These are phyloP conservation scores for Cornus controversa DNA, from an alignment of 148 eudicot species.

Conservation along the genomic window DNA sequence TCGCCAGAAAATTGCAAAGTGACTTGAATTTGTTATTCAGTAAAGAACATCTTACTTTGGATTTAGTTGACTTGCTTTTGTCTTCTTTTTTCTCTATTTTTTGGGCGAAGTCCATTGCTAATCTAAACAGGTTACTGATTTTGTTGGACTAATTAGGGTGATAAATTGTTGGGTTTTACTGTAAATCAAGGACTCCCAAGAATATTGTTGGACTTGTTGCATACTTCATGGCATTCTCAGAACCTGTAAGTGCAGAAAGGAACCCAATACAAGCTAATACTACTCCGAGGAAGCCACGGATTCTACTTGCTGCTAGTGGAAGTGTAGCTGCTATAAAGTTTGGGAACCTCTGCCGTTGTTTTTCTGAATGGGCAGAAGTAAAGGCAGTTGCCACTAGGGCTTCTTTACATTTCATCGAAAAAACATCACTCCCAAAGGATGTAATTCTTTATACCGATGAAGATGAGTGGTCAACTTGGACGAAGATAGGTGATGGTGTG, in stretches of 20 bases:
- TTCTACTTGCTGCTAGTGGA: conserved; percentile 96
- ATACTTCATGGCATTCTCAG: conserved; percentile 39
- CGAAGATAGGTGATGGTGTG: conserved; percentile 75
- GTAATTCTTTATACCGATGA: conserved; percentile 81
- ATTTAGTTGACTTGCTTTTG: no score
- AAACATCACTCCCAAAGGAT: conserved; percentile 60
- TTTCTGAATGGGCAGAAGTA: conserved; percentile 97
- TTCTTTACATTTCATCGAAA: conserved; percentile 76
- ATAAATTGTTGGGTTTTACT: neutral
- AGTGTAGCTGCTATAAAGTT: conserved; percentile 96
- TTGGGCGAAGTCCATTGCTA: neutral
- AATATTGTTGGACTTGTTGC: neutral
- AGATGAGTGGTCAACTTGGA: conserved; percentile 90
- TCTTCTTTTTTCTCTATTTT: neutral
- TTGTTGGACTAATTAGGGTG: no score
- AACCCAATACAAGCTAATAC: conserved; percentile 34
- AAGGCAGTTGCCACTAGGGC: conserved; percentile 79
- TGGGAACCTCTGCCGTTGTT: conserved; percentile 79
- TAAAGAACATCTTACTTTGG: no score
- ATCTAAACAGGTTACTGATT: neutral
- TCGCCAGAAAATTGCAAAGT: no score
- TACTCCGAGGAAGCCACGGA: conserved; percentile 62
- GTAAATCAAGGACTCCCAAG: neutral
- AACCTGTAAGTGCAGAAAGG: conserved; percentile 22
- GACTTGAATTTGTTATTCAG: no score